Evolutionary conservation across 2,329 filamentous ascomycete species (phyloP).

Genomic region (Sporothrix schenckii): DNA sequence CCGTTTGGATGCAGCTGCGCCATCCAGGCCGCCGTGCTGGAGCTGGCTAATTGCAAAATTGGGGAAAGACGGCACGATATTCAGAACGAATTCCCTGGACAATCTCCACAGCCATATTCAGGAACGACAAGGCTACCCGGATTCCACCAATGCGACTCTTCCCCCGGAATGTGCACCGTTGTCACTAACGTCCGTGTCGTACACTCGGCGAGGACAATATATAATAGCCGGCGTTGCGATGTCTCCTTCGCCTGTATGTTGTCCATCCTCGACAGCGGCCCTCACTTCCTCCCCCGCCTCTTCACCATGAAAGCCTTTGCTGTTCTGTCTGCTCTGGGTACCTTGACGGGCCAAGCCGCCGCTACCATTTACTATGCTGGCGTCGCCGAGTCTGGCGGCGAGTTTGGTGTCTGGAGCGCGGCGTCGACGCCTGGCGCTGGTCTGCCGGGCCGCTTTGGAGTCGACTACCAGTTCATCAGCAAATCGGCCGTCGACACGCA

Average conservation of each 20-base stretch:
- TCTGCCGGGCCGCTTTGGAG: slow-evolving; percentile 54
- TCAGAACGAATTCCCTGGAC: slow-evolving; percentile 3
- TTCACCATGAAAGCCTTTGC: slow-evolving; percentile 37
- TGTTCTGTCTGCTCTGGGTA: slow-evolving; percentile 33
- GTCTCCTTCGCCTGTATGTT: background rate
- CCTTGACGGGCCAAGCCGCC: slow-evolving; percentile 37
- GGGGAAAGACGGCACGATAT: slow-evolving; percentile 4
- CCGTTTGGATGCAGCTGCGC: background rate
- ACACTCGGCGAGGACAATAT: background rate
- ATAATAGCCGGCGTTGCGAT: background rate
- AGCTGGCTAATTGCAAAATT: background rate
- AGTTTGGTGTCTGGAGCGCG: slow-evolving; percentile 51
- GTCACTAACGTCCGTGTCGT: background rate
- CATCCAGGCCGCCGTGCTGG: background rate
- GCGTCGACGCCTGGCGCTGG: slow-evolving; percentile 46
- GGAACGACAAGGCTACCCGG: background rate
- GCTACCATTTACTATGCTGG: slow-evolving; percentile 54
- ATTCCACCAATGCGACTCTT: background rate
- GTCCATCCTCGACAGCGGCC: background rate
- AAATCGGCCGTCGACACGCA: slow-evolving; percentile 50
- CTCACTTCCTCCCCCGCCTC: background rate
- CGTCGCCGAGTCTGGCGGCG: slow-evolving; percentile 52
- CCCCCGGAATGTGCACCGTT: background rate
- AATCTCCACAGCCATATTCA: background rate
- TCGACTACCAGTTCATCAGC: slow-evolving; percentile 56